phyloP scores from a whole-genome alignment of 164 flowering plant species.

The Saururus chinensis region DNA sequence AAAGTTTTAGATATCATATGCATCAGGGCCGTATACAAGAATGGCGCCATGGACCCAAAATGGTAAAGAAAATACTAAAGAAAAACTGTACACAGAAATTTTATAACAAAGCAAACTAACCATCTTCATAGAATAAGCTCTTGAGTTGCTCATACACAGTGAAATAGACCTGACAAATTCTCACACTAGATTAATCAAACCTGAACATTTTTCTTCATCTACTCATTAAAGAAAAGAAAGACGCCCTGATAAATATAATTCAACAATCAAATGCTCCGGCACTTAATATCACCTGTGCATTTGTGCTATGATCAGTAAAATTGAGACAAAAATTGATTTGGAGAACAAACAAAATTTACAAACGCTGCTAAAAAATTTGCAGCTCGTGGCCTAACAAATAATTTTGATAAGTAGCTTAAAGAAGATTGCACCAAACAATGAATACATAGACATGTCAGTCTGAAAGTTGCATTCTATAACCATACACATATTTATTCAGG shows the following conservation, averaged over 20 bases:
- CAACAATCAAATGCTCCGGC: too few relatives aligned
- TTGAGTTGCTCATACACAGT: slow-evolving; percentile 86
- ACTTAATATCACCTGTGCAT: too few relatives aligned
- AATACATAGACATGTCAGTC: too few relatives aligned
- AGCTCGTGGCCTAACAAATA: too few relatives aligned
- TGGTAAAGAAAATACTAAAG: neutral
- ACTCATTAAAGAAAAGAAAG: neutral
- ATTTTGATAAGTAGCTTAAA: too few relatives aligned
- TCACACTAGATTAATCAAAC: neutral
- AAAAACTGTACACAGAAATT: neutral
- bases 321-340: too few relatives aligned
- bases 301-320: too few relatives aligned
- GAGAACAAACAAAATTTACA: too few relatives aligned
- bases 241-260: neutral
- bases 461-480: too few relatives aligned
- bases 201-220: neutral
- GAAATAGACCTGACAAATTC: slow-evolving; percentile 72
- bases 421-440: too few relatives aligned
- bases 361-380: too few relatives aligned
- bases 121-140: slow-evolving; percentile 52
- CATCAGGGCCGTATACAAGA: neutral
- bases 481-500: too few relatives aligned
- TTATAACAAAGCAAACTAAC: slow-evolving; percentile 29
- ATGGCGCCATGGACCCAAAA: neutral
- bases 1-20: slow-evolving; percentile 3